Base-by-base conservation (phyloP, 225 moss, liverwort and hornwort genomes). In the Antitrichia curtipendula region DNA sequence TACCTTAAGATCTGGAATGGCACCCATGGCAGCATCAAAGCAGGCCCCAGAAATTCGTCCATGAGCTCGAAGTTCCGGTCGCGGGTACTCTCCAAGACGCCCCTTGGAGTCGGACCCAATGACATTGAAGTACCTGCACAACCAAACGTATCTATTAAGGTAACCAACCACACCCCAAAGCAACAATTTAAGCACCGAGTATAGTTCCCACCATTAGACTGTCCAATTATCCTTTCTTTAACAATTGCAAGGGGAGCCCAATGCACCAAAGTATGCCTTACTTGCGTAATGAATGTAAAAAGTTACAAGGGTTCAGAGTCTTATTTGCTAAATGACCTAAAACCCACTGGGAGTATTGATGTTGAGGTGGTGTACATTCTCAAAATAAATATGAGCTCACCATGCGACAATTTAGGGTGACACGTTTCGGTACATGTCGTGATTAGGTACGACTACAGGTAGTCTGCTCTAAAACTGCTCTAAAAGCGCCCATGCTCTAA, bases 1-100 rank as follows among this genome's bases (percentile, higher is more conserved):
- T 73, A 96, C 97, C 96, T 91, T 95, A 32, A 98, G 89, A 41
- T 93, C 98, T 60, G 91, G 82, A 88, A 91, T 91, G 66, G 80
- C 54, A 32, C 96, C 96, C 92, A 95, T 92, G 7, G 98, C 98
- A 69, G 96, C 96, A 91, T 98, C 96, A 85, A 98, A 96, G 88
- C 98, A 96, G 66, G 98, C 98, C 65, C 98, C 98, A 78, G 98
- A 97, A 85, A 98, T 96, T 59, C 98, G 95, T 63, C 96, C 96
- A 83, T 98, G 96, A 50, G 76, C 90, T 75, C 96, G 95, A 86
- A 98, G 95, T 52, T 96, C 98, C 34, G 95, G 93, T 77, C 96
- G 91, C n/a, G 98, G 98, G 84, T 90, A 96, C 94, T 98, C 98
- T 92, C 98, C 98, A 6, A 98, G 92, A 80, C 94, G 93, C 50